Evolutionary conservation across 2,329 filamentous ascomycete species (phyloP).

Genomic region (Blumeria graminis): DNA sequence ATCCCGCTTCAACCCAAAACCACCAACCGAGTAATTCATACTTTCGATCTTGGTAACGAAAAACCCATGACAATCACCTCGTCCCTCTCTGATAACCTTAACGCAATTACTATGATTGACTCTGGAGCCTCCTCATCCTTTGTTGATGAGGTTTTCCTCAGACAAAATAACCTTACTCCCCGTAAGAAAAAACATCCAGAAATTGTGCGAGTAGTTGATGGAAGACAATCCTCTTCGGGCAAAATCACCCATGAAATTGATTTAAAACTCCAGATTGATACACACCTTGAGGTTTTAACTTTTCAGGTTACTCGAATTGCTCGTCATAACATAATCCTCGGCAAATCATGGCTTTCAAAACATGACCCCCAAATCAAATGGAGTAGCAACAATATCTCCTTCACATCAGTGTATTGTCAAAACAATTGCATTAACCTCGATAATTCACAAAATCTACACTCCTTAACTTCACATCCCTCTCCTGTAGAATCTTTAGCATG

Average conservation of each 20-base stretch:
- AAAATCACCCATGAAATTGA: background rate
- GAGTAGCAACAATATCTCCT: background rate
- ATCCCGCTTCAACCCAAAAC: background rate
- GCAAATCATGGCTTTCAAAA: background rate
- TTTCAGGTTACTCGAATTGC: constrained; percentile 1
- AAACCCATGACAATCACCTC: background rate
- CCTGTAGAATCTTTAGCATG: background rate
- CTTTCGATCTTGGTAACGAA: background rate
- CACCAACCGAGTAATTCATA: background rate
- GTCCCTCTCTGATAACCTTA: background rate
- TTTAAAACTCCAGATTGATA: background rate
- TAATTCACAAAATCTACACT: background rate
- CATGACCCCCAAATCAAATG: background rate
- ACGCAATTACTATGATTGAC: background rate
- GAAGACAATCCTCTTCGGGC: background rate
- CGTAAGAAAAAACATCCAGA: background rate
- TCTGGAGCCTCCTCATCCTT: background rate
- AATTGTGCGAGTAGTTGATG: background rate
- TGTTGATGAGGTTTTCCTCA: background rate
- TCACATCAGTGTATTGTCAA: background rate
- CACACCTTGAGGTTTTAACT: background rate
- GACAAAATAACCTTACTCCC: background rate
- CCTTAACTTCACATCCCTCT: background rate
- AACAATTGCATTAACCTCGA: background rate
- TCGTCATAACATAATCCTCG: constrained; percentile 1